A percentile compares a stretch with the other conserved stretches of the same genome.
Evolutionary conservation across 345 rosid species (phyloP).

Genomic region (Cardamine chenopodiifolia): DNA sequence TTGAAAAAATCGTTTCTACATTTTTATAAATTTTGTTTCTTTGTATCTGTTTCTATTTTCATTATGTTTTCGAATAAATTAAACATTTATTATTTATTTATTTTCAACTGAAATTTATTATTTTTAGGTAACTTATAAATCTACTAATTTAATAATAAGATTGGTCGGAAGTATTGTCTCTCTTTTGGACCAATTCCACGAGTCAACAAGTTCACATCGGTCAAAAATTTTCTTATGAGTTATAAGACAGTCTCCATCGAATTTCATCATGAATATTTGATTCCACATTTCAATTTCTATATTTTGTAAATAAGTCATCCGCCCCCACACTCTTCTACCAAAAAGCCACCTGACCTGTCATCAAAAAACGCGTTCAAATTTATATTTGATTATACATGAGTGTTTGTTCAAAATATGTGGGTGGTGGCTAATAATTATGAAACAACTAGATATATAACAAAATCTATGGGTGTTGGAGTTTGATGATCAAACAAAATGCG

Average conservation of each 20-base stretch:
- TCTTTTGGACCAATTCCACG: slow-evolving; percentile 23
- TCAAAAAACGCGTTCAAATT: slow-evolving; percentile 20
- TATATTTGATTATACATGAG: not conserved
- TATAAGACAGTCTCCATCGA: not conserved
- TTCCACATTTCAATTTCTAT: not conserved
- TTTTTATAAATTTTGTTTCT: too few species aligned
- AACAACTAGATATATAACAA: not conserved
- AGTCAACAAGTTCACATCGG: slow-evolving; percentile 19
- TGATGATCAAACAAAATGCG: slow-evolving; percentile 28
- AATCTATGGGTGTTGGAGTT: slow-evolving; percentile 14
- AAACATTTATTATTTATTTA: too few species aligned
- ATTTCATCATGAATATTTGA: slow-evolving; percentile 3
- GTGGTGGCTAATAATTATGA: slow-evolving; percentile 10
- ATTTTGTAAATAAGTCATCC: not conserved
- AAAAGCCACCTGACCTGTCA: not conserved
- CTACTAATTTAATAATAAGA: not conserved
- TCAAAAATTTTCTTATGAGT: not conserved
- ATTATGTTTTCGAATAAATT: too few species aligned
- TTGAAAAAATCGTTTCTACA: too few species aligned
- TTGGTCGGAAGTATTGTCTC: not conserved
- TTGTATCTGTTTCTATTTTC: too few species aligned
- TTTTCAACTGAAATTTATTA: too few species aligned
- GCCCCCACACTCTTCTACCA: slow-evolving; percentile 3
- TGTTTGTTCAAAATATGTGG: slow-evolving; percentile 21
- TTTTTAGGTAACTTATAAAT: not conserved